phyloP scores from a whole-genome alignment of 768 basidiomycete genomes.

The Lactarius vividus region DNA sequence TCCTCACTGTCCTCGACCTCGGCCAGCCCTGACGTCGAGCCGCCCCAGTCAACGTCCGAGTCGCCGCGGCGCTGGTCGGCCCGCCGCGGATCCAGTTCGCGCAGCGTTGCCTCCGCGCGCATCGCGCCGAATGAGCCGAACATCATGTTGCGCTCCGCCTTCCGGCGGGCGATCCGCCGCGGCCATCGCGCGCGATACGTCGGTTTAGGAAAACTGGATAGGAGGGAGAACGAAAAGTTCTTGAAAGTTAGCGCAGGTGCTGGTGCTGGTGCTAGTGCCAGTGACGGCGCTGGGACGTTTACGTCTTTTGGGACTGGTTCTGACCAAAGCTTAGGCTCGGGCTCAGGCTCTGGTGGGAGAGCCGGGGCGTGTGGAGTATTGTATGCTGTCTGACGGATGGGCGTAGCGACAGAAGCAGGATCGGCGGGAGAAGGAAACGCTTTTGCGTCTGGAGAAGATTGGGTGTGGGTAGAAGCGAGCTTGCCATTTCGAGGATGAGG shows the following conservation, averaged over 20 bases:
- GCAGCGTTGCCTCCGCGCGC: conserved; percentile 51
- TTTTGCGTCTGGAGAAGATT: neutral
- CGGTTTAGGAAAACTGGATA: conserved; percentile 32
- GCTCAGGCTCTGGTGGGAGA: neutral
- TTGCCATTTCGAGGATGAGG: conserved; percentile 55
- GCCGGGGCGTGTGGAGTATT: neutral
- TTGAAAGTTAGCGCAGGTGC: conserved; percentile 31
- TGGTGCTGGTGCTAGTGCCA: no score
- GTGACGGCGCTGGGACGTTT: neutral
- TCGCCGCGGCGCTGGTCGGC: conserved; percentile 57
- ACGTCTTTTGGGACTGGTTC: neutral
- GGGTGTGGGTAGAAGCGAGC: neutral
- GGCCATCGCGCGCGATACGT: conserved; percentile 29
- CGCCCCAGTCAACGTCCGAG: conserved; percentile 70
- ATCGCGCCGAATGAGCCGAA: conserved; percentile 56
- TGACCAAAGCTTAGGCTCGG: neutral
- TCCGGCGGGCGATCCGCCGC: conserved; percentile 25
- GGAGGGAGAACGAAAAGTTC: conserved; percentile 38
- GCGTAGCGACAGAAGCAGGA: conserved; percentile 49
- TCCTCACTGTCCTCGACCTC: conserved; percentile 28
- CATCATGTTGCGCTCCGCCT: conserved; percentile 32
- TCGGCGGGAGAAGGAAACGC: neutral
- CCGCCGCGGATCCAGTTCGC: conserved; percentile 40
- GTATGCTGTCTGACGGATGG: conserved; percentile 42
- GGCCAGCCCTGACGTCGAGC: conserved; percentile 26